Base-by-base conservation (phyloP, 768 basidiomycete species). In the Xerocomus spinulosus region DNA sequence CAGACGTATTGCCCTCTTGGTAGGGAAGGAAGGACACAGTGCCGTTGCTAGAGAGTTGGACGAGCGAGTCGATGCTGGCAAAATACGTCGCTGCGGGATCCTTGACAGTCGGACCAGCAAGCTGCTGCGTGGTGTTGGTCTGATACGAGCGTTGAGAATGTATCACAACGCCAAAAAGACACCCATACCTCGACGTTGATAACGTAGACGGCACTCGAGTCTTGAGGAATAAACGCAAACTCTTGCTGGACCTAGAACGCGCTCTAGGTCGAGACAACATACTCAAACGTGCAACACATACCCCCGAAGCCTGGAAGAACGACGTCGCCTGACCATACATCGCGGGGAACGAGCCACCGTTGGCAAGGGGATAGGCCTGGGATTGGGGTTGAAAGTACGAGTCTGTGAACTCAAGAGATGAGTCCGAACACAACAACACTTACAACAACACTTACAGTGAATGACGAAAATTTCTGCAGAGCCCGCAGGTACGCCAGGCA, bases 381-480 rank as follows among this genome's bases (percentile, higher is more conserved):
- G 81, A 53, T 9, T 73, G 66, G 9, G 88, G 82, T 66, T 94
- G 92, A 79, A 87, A 86, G 73, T 73, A 87, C 20, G 85, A 78
- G 66, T 79, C 90, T 92, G 51, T 32, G 3, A 29, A 9, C n/a
- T n/a, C n/a, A 21, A 15, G 36, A n/a, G 18, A 42, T 57, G 5
- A 54, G 36, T 28, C 34, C 4, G 21, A 33, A 17, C n/a, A 5
- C 18, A 2, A 24, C 9, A 3, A 26, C 1, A 23, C 30, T 3
- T 5, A 30, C 24, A 17, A 20, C 2, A 21, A 24, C n/a, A 72
- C 85, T 55, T 58, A 86, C 88, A 94, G 66, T 94, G 92, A 51
- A 94, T 87, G 23, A 93, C 89, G 54, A 89, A 94, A 48, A 93
- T 85, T 44, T 82, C 71, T 3, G 82, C 84, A 33, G 75, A 79